A percentile compares a stretch with the other conserved stretches of the same genome.
Evolutionary conservation across 1,284 basidiomycete genomes (phyloP).

Genomic region (Malassezia pachydermatis): DNA sequence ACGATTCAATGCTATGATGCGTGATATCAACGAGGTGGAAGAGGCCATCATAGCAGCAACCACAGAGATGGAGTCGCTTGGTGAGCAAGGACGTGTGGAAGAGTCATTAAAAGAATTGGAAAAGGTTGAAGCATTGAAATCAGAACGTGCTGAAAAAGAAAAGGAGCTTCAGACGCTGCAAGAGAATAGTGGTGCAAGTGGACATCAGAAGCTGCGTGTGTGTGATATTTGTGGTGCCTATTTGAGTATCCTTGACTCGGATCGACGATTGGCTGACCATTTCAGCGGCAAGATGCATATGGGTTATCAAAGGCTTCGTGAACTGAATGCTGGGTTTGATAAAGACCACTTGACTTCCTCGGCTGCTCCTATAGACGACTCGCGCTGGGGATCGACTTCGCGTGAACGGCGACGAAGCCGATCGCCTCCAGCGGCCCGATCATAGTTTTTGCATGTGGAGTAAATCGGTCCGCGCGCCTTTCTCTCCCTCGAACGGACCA

Average conservation of each 20-base stretch:
- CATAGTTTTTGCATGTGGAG: no score
- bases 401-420: conserved; percentile 19
- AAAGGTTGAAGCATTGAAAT: conserved; percentile 93
- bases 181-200: conserved; percentile 94
- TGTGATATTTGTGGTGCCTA: conserved; percentile 99
- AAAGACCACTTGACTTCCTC: no score
- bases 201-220: conserved; percentile 96
- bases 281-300: conserved; percentile 99
- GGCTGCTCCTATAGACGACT: no score
- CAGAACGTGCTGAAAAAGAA: conserved; percentile 91
- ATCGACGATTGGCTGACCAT: conserved; percentile 95
- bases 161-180: conserved; percentile 90
- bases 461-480: no score
- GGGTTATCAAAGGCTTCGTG: conserved; percentile 92
- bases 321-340: conserved; percentile 68
- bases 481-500: no score
- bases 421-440: conserved; percentile 1
- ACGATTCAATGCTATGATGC: conserved; percentile 95
- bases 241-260: conserved; percentile 91
- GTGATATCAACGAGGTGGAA: conserved; percentile 98
- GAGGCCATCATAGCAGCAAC: conserved; percentile 95
- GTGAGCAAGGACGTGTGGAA: conserved; percentile 95
- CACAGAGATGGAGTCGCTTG: conserved; percentile 90
- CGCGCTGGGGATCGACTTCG: no score
- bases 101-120: conserved; percentile 95